A percentile compares a stretch with the other conserved stretches of the same genome.
phyloP scores from a whole-genome alignment of 139 green algal genomes.

The Monoraphidium neglectum region DNA sequence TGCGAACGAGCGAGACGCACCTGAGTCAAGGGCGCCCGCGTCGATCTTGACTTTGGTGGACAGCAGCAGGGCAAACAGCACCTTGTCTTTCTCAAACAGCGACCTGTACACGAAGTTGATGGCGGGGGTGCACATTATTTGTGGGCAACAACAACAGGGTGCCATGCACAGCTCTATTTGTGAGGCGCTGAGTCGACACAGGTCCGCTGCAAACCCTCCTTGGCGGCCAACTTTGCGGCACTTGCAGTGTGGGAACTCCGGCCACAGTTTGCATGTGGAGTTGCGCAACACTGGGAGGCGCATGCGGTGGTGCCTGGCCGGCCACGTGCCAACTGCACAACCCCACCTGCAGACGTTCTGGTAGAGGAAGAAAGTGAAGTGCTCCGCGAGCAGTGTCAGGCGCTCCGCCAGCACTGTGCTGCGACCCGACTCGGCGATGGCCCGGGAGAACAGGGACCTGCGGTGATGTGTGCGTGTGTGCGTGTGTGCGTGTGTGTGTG shows the following conservation, averaged over 20 bases:
- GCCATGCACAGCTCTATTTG: too few relatives aligned
- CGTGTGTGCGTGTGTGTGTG: conserved; percentile 81
- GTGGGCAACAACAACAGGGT: too few relatives aligned
- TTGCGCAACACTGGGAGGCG: too few relatives aligned
- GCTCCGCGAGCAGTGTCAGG: conserved; percentile 64
- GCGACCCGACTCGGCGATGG: conserved; percentile 52
- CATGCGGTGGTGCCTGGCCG: too few relatives aligned
- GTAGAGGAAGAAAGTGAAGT: conserved; percentile 79
- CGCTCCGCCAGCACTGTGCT: conserved; percentile 58
- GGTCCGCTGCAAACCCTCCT: too few relatives aligned
- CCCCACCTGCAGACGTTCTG: conserved; percentile 73
- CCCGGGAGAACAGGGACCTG: conserved; percentile 50
- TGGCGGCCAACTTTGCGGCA: too few relatives aligned
- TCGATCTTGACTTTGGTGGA: conserved; percentile 50
- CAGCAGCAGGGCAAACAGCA: conserved; percentile 77
- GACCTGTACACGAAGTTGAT: conserved; percentile 50
- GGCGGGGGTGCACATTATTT: too few relatives aligned
- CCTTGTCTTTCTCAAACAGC: conserved; percentile 91
- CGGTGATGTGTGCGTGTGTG: conserved; percentile 42
- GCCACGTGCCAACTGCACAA: too few relatives aligned
- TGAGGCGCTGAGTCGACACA: too few relatives aligned
- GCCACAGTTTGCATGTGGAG: too few relatives aligned
- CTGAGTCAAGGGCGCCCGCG: conserved; percentile 34
- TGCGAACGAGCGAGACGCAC: too few relatives aligned
- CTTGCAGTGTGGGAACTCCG: too few relatives aligned